A percentile compares a stretch with the other conserved stretches of the same genome.
These are phyloP conservation scores for Aureobasidium lini DNA, from an alignment of 2,329 filamentous ascomycete species.

Conservation along the genomic window DNA sequence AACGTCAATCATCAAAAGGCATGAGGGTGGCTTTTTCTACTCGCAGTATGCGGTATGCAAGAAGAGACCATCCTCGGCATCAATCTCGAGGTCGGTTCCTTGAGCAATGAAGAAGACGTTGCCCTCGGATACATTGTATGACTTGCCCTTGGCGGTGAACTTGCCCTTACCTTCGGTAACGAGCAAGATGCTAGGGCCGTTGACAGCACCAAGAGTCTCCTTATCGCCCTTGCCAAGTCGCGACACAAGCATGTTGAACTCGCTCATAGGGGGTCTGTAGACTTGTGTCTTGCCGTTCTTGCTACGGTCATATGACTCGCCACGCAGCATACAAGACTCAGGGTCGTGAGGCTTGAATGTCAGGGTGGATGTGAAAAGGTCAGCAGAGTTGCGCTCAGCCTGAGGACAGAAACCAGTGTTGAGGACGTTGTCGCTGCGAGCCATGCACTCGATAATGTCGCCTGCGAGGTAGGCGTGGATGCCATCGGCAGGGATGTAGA, in stretches of 20 bases:
- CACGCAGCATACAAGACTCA: constrained; percentile 49
- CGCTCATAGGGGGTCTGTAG: constrained; percentile 60
- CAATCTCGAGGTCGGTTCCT: constrained; percentile 43
- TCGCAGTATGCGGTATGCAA: constrained; percentile 43
- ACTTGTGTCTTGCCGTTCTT: constrained; percentile 53
- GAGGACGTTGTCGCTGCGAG: constrained; percentile 65
- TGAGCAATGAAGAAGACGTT: constrained; percentile 61
- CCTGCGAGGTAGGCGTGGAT: constrained; percentile 68
- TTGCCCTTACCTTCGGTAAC: constrained; percentile 52
- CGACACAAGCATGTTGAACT: constrained; percentile 62
- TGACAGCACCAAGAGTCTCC: constrained; percentile 49
- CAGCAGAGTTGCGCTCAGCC: constrained; percentile 55
- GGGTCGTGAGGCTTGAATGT: constrained; percentile 56
- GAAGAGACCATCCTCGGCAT: constrained; percentile 37
- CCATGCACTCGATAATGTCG: constrained; percentile 75
- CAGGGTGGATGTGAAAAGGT: constrained; percentile 55
- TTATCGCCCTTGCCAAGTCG: constrained; percentile 50
- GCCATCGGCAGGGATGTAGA: constrained; percentile 66
- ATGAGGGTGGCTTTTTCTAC: constrained; percentile 19
- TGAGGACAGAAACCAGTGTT: constrained; percentile 67
- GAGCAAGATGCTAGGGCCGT: constrained; percentile 57
- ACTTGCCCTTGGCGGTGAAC: constrained; percentile 48
- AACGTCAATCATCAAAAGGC: constrained; percentile 4
- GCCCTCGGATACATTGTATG: constrained; percentile 51
- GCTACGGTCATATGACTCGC: constrained; percentile 44